Base-by-base conservation (phyloP, 225 moss, liverwort and hornwort species). In the Marchantia paleacea region DNA sequence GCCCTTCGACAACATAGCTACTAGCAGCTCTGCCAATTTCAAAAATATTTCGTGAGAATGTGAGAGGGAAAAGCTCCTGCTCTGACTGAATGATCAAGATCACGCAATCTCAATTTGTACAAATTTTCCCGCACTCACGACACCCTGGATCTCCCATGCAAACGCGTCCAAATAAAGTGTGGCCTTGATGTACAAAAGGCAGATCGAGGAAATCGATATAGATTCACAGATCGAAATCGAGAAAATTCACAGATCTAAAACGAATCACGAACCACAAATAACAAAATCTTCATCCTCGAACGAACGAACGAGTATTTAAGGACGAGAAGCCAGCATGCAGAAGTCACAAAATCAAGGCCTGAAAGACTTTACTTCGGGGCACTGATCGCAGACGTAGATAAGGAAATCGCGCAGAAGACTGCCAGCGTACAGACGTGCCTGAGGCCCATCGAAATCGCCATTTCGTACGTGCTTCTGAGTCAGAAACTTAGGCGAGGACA, bases 1-100 rank as follows among this genome's bases (percentile, higher is more conserved):
- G 88, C 20, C 96, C 96, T 73, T 92, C 96, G 76, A 96, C 91
- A 54, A 28, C 69, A 80, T 92, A 94, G 16, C 92, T 91, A 52
- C 86, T 80, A 48, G 85, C 85, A 79, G 64, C 84, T 83, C 89
- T 94, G 89, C 87, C 68, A 75, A n/a, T 22, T 65, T 18, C 80
- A 61, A 73, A n/a, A 80, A 28, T 4, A 10, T 14, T 2, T 20
- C 18, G 54, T 31, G 22, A 69, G 22, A 69, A 49, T n/a, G 0
- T 29, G 10, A 20, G 48, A 47, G 31, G 5, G 5, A 39, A 68
- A 13, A 69, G 9, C 19, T 25, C 26, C 26, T 64, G 64, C 64
- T 16, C 61, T 20, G 19, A 61, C 19, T 61, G 61, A 22, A 2
- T 61, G 19, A 16, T 3, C 19, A 1, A 25, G 25, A 64, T 64